These are phyloP conservation scores for Yamadazyma siamensis DNA, from an alignment of 1,139 yeast genomes.

Conservation along the genomic window DNA sequence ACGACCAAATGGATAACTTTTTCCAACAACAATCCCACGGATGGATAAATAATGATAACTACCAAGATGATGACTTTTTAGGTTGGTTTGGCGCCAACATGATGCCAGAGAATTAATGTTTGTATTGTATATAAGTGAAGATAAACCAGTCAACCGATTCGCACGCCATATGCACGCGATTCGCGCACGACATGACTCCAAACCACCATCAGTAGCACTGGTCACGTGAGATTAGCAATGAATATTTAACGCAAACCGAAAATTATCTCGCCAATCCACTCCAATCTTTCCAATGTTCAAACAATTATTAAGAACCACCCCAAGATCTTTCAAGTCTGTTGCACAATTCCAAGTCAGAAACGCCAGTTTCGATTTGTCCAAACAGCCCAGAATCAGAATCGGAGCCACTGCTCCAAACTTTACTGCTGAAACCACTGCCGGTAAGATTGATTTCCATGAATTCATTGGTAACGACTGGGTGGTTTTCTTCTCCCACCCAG, in stretches of 20 bases:
- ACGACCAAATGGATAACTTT: slow-evolving; percentile 50
- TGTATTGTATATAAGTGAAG: slow-evolving; percentile 2
- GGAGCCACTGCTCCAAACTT: slow-evolving; percentile 83
- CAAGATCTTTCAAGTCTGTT: slow-evolving; percentile 10
- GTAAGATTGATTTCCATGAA: slow-evolving; percentile 73
- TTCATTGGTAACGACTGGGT: slow-evolving; percentile 81
- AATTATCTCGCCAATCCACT: too few species aligned
- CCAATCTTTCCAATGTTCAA: slow-evolving; percentile 11
- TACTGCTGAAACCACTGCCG: slow-evolving; percentile 68
- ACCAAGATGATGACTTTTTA: slow-evolving; percentile 68
- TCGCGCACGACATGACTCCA: too few species aligned
- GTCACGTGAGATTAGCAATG: slow-evolving; percentile 4
- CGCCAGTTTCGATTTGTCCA: slow-evolving; percentile 49
- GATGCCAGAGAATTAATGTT: slow-evolving; percentile 21
- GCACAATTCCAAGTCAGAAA: slow-evolving; percentile 18
- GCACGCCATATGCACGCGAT: too few species aligned
- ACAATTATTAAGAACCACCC: slow-evolving; percentile 12
- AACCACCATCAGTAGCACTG: too few species aligned
- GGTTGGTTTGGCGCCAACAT: slow-evolving; percentile 88
- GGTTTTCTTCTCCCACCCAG: slow-evolving; percentile 87
- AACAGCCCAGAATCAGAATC: slow-evolving; percentile 65
- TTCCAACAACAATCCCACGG: slow-evolving; percentile 82
- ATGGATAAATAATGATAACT: slow-evolving; percentile 68
- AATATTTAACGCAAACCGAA: neutral
- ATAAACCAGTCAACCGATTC: too few species aligned